Percentiles rank a stretch among this genome's conserved stretches.
Evolutionary conservation across 78 protist species (phyloP).

Genomic region (Dictyostelium citrinum): DNA sequence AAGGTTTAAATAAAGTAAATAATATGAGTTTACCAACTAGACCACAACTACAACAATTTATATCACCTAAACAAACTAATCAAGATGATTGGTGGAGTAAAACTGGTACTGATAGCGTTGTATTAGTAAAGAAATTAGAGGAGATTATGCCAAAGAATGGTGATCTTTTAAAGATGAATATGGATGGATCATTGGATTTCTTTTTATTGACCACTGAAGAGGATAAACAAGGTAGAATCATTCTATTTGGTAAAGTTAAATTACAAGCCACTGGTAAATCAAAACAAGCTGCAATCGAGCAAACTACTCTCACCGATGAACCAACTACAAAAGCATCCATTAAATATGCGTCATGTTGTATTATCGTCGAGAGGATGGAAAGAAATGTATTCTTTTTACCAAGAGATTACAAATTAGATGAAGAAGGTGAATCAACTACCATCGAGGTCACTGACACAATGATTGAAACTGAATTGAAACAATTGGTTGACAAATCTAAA

Average conservation of each 20-base stretch:
- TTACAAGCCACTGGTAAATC: neutral
- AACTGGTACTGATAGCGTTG: neutral
- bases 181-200: slow-evolving; percentile 21
- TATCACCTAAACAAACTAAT: slow-evolving; percentile 35
- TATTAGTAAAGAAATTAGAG: neutral
- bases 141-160: neutral
- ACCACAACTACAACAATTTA: neutral
- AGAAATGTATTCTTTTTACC: slow-evolving; percentile 65
- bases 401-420: slow-evolving; percentile 39
- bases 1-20: neutral
- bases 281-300: too few species aligned
- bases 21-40: neutral
- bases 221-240: slow-evolving; percentile 51
- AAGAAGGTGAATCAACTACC: slow-evolving; percentile 17
- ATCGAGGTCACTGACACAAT: neutral
- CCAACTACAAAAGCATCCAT: neutral
- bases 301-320: neutral
- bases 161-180: neutral
- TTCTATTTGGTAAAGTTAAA: slow-evolving; percentile 57
- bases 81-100: slow-evolving; percentile 43
- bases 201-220: slow-evolving; percentile 24
- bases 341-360: slow-evolving; percentile 22
- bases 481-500: neutral
- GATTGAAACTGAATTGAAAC: neutral
- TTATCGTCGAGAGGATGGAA: slow-evolving; percentile 14